These are phyloP conservation scores for Friedmanniomyces simplex DNA, from an alignment of 495 filamentous ascomycete species.

Conservation along the genomic window DNA sequence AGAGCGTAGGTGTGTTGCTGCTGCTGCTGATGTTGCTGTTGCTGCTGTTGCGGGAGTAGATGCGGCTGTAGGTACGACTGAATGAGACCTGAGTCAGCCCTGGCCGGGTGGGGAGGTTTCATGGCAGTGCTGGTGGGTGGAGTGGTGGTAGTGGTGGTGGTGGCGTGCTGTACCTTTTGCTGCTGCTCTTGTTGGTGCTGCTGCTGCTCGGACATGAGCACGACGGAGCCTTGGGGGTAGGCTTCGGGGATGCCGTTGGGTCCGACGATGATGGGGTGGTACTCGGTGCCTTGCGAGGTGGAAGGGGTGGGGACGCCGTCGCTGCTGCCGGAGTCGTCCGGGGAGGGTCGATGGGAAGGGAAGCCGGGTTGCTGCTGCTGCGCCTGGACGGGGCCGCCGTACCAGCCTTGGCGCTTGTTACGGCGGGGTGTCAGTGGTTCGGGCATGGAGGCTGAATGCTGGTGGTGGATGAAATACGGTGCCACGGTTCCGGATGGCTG, in stretches of 20 bases:
- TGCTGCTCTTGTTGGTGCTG: conserved; percentile 35
- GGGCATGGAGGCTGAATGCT: conserved; percentile 17
- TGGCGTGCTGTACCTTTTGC: conserved; percentile 20
- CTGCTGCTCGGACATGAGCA: conserved; percentile 31
- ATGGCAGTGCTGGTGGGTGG: too few relatives aligned
- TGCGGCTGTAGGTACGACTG: conserved; percentile 8
- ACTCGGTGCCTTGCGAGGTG: conserved; percentile 46
- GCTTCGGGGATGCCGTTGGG: conserved; percentile 52
- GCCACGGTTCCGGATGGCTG: conserved; percentile 20
- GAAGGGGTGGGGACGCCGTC: conserved; percentile 59
- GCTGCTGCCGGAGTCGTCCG: conserved; percentile 62
- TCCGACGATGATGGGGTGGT: conserved; percentile 54
- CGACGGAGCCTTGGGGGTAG: conserved; percentile 32
- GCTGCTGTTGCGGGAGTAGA: not conserved
- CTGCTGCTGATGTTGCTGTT: conserved; percentile 2
- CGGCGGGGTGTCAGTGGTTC: conserved; percentile 44
- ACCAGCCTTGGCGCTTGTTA: conserved; percentile 57
- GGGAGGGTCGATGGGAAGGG: conserved; percentile 47
- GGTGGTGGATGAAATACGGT: conserved; percentile 11
- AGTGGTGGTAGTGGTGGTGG: too few relatives aligned
- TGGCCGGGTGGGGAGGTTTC: too few relatives aligned
- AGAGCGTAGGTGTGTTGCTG: conserved; percentile 21
- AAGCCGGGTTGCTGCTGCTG: conserved; percentile 23
- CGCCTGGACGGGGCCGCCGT: conserved; percentile 45
- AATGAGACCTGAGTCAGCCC: too few relatives aligned